These are phyloP conservation scores for Arthrobotrys musiformis DNA, from an alignment of 2,329 filamentous ascomycete species.

Conservation along the genomic window DNA sequence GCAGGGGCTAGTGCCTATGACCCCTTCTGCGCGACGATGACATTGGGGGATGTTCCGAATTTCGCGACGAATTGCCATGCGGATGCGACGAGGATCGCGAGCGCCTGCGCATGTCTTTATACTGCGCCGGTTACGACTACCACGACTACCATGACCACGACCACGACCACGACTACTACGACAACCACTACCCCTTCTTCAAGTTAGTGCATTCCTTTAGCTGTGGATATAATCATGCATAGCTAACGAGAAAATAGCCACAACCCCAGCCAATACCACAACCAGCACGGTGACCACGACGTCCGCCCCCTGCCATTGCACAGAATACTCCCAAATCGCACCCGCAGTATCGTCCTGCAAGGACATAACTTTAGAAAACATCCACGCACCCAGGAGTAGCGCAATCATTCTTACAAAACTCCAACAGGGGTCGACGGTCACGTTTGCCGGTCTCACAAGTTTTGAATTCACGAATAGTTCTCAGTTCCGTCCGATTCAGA, in stretches of 20 bases:
- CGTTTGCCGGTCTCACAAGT: constrained; percentile 63
- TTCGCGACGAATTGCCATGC: constrained; percentile 30
- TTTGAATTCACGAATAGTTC: constrained; percentile 63
- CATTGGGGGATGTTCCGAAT: constrained; percentile 26
- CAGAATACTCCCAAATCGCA: constrained; percentile 61
- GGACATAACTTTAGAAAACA: constrained; percentile 63
- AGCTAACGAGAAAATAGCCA: not conserved
- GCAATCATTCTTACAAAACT: constrained; percentile 64
- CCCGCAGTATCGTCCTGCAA: constrained; percentile 64
- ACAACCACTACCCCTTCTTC: constrained; percentile 17
- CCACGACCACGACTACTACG: constrained; percentile 12
- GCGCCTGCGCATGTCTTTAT: constrained; percentile 43
- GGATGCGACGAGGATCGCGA: constrained; percentile 26
- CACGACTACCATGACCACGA: constrained; percentile 15
- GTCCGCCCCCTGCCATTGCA: constrained; percentile 40
- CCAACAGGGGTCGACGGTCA: constrained; percentile 63
- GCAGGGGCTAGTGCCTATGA: constrained; percentile 11
- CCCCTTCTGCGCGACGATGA: constrained; percentile 27
- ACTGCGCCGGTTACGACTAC: constrained; percentile 27
- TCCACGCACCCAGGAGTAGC: constrained; percentile 62
- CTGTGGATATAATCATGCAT: not conserved
- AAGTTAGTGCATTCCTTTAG: not conserved
- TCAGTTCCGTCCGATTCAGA: constrained; percentile 62
- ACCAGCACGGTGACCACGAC: constrained; percentile 23
- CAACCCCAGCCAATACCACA: constrained; percentile 4